Evolutionary conservation across 208 protist species (phyloP), one percentile per base, ranked within the genome.

Genomic region (Crithidia expoeki): DNA sequence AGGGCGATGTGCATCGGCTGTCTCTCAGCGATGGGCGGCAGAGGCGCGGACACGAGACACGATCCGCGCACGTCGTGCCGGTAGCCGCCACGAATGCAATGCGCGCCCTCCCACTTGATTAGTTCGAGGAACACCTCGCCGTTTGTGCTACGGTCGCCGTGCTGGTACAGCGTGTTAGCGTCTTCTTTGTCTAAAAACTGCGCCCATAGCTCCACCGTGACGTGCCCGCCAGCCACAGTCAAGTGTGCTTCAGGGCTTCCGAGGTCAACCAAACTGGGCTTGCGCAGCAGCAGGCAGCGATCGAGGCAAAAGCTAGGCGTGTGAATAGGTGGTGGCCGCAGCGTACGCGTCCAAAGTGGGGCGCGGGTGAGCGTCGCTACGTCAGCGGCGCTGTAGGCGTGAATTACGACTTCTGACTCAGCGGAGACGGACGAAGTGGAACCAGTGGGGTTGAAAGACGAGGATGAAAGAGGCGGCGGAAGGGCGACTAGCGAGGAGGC

Each of bases 81-180:
- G 69, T 90, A 96, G 32, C 94, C 94, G 52, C 92, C 94, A 19
- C 88, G 85, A 28, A 96, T 76, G 51, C 89, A 92, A 70, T 74
- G 89, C 17, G 80, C 79, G 25, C 90, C 90, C 32, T 97, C 94
- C 21, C 92, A 79, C 32, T 74, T 72, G 23, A 83, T 75, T 10
- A 84, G 88, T 74, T 97, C 94, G 2, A 97, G 27, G 72, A 97
- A 97, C 16, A 97, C 88, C 57, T 97, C 92, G 14, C 94, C 92
- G 72, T 82, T 93, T 14, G 80, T 95, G 64, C 72, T 84, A 63
- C 86, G 80, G 74, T 97, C 89, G 52, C 94, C 94, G 76, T 97
- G 94, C 46, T 89, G 84, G 74, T 97, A 97, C 17, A 97, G 75
- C n/a, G 83, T 86, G 16, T 79, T 77, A n/a, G 76, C 75, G 34